Conservation (phyloP, 1,284 basidiomycete species). For the Agroathelia rolfsii region DNA sequence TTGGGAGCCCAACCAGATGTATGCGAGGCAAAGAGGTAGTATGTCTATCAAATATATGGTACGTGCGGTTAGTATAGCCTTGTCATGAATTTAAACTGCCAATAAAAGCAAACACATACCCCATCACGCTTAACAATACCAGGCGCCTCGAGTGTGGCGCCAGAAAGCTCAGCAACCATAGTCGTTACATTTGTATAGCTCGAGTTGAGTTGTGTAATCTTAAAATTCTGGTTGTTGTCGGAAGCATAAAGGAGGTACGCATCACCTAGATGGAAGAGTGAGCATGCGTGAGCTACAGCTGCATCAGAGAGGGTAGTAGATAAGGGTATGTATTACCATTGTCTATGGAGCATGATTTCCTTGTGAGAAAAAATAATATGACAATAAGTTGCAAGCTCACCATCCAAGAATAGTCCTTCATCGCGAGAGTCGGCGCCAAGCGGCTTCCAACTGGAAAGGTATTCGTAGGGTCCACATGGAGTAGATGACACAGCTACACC, state of each 20-base stretch:
- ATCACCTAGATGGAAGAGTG: constrained; percentile 14
- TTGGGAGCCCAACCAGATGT: constrained; percentile 53
- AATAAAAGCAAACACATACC: constrained; percentile 20
- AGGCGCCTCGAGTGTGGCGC: constrained; percentile 51
- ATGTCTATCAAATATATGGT: constrained; percentile 29
- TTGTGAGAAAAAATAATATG: neutral
- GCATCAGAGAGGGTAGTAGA: no score
- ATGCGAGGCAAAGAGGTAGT: constrained; percentile 53
- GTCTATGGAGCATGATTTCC: no score
- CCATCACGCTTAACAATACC: constrained; percentile 51
- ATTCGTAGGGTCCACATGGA: constrained; percentile 53
- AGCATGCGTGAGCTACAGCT: neutral
- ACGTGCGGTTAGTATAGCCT: no score
- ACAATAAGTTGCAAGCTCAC: constrained; percentile 21
- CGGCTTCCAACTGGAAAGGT: constrained; percentile 45
- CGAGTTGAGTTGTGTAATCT: constrained; percentile 45
- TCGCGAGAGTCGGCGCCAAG: constrained; percentile 52
- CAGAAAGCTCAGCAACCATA: constrained; percentile 35
- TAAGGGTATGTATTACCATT: no score
- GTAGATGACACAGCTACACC: constrained; percentile 50
- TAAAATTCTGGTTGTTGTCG: constrained; percentile 62
- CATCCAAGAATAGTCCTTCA: constrained; percentile 49
- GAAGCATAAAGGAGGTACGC: constrained; percentile 55
- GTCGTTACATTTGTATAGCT: constrained; percentile 50
- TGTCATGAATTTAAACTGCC: neutral